Evolutionary conservation across 2,329 filamentous ascomycete species (phyloP).

Genomic region (Drechslera avenae): DNA sequence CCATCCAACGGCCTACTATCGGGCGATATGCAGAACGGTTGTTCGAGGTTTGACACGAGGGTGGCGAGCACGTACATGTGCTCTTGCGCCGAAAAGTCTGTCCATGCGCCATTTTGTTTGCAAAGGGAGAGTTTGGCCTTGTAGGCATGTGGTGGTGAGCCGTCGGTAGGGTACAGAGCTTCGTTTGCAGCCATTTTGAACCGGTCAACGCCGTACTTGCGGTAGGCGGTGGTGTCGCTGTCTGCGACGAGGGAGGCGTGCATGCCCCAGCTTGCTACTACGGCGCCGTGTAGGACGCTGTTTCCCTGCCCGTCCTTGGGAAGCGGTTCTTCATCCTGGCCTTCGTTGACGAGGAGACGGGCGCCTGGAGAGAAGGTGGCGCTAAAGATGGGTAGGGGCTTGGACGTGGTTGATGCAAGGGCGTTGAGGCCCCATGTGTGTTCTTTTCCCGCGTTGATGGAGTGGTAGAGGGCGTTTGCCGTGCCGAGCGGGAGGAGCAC

Average conservation of each 20-base stretch:
- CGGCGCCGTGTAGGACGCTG: slow-evolving; percentile 66
- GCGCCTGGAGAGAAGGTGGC: slow-evolving; percentile 54
- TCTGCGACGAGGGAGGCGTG: slow-evolving; percentile 89
- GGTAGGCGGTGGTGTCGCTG: slow-evolving; percentile 82
- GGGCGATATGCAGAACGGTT: slow-evolving; percentile 81
- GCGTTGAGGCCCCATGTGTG: slow-evolving; percentile 50
- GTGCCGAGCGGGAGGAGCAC: slow-evolving; percentile 60
- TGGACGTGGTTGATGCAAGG: slow-evolving; percentile 43
- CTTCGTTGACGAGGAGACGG: slow-evolving; percentile 51
- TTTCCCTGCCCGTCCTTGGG: slow-evolving; percentile 28
- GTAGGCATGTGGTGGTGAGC: slow-evolving; percentile 61
- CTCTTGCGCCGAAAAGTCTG: slow-evolving; percentile 48
- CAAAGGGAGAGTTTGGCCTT: slow-evolving; percentile 57
- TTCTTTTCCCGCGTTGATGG: slow-evolving; percentile 45
- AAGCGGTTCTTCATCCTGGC: slow-evolving; percentile 49
- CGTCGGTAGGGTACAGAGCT: slow-evolving; percentile 66
- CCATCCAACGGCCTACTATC: slow-evolving; percentile 71
- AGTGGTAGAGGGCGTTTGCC: slow-evolving; percentile 57
- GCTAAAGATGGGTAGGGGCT: slow-evolving; percentile 51
- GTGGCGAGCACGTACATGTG: slow-evolving; percentile 80
- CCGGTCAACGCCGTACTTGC: slow-evolving; percentile 74
- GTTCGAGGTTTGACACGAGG: slow-evolving; percentile 80
- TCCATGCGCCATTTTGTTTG: slow-evolving; percentile 32
- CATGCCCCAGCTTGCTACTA: slow-evolving; percentile 88
- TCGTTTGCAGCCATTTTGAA: slow-evolving; percentile 85